Evolutionary conservation across 2,329 filamentous ascomycete species (phyloP), one percentile per base, ranked within the genome.

Genomic region (Colletotrichum caudatum): DNA sequence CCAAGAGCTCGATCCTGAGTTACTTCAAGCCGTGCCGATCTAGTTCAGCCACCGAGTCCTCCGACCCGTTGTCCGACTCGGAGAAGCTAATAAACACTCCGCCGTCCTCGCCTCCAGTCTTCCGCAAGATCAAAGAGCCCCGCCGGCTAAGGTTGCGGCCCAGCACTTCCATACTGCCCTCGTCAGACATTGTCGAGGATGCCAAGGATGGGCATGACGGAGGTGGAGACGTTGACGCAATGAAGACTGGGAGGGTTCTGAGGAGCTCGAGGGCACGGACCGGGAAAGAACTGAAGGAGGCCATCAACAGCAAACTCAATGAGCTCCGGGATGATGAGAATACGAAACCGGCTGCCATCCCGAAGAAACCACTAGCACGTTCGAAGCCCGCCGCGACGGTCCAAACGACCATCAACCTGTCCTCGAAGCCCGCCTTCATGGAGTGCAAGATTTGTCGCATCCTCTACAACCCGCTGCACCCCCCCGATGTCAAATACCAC

Each of bases 361-460:
- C 70, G 23, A 78, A 66, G 12, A 72, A 59, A 48, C 26, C 59
- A 20, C 58, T 62, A 2, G 50, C 39, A 26, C 35, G 56, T 20
- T 51, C 39, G 5, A 80, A 77, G 50, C n/a, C 72, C 9, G 57
- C 73, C 1, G 66, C 79, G 1, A 73, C 75, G 20, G 68, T 84
- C 0, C 83, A 85, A 62, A 85, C 81, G 1, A 85, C 83, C 1
- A 78, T 85, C n/a, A 84, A 85, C 44, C 76, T 85, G 2, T 84
- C 83, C 0, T 77, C 79, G 1, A 78, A 81, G 35, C 81, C 82
- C 3, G 76, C 82, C 1, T 84, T 85, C 70, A 80, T 82, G 2
- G 83, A 85, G 65, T 85, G 83, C 73, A 82, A 78, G 61, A 69
- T 80, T 3, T 85, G 83, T 73, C 77, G 84, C 63, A 84, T 79